Evolutionary conservation across 352 stramenopile genomes (phyloP).

Genomic region (Globisporangium irregulare): DNA sequence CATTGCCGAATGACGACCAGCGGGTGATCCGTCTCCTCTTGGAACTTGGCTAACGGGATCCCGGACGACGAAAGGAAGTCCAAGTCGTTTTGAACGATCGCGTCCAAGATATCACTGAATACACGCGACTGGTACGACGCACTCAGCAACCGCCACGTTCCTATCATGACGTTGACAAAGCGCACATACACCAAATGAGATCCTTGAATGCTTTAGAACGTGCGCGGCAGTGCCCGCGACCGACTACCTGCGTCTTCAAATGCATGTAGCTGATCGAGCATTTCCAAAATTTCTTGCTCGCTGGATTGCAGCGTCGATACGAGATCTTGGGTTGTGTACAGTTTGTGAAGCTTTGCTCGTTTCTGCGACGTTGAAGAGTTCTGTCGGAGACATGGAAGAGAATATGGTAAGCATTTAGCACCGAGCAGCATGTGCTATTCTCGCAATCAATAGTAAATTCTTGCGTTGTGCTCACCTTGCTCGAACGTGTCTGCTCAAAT

Average conservation of each 20-base stretch:
- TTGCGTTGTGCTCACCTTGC: constrained; percentile 5
- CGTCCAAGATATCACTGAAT: constrained; percentile 73
- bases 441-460: neutral
- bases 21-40: constrained; percentile 32
- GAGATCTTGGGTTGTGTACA: constrained; percentile 67
- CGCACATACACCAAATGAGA: neutral
- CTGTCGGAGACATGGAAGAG: neutral
- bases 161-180: constrained; percentile 7
- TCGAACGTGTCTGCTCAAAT: constrained; percentile 36
- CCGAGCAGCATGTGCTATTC: neutral
- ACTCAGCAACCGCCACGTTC: constrained; percentile 61
- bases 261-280: constrained; percentile 59
- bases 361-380: constrained; percentile 25
- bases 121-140: constrained; percentile 51
- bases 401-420: neutral
- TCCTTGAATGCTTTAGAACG: neutral
- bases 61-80: constrained; percentile 42
- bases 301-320: constrained; percentile 60
- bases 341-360: constrained; percentile 43
- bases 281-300: constrained; percentile 51
- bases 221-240: neutral
- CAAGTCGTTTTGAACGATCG: constrained; percentile 69
- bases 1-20: constrained; percentile 65
- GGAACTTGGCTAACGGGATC: constrained; percentile 40
- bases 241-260: constrained; percentile 60